Base-by-base conservation (phyloP, 352 stramenopile species). In the Globisporangium irregulare region DNA sequence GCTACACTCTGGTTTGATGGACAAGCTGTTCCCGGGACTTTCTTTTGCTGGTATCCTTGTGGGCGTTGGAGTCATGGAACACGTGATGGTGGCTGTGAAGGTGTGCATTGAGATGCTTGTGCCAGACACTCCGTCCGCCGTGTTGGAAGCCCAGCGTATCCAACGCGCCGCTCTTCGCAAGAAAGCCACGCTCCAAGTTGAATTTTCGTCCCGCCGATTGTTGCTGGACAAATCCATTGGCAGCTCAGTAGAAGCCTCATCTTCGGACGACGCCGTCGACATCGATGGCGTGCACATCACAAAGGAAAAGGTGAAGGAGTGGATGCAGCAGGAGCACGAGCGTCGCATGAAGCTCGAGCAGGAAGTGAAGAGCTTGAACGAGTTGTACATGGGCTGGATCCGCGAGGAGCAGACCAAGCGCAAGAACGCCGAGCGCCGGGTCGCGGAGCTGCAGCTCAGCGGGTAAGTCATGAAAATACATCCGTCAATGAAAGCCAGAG, bases 361-460 rank as follows among this genome's bases (percentile, higher is more conserved):
- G 46, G 85, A 95, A 62, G 69, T 95, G 24, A 92, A 92, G 71
- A 90, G 79, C 50, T 71, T 95, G 58, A 92, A 92, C 62, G 81
- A 91, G 7, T 68, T 93, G 67, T 95, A 93, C 73, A 93, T 92
- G 85, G 74, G 78, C 14, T 95, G 87, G 87, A 90, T 95, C 68
- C 82, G 82, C 22, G 80, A 93, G 46, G 87, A 95, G 73, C 84
- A 92, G 68, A 77, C 70, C 24, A 93, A 93, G 69, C 83, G 86
- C 38, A 90, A 91, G 77, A 74, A 71, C 41, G 77, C 77, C 2
- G 82, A 94, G 70, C 73, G 81, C 24, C 84, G 89, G 56, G 43
- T 94, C 51, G 66, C 73, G 0, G 69, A 82, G 57, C 67, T 89
- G n/a, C 73, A 80, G 74, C 66, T 82, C 59, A 69, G 14, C 7